phyloP scores from a whole-genome alignment of 2,329 filamentous ascomycete genomes.

The Fusarium aywerte region DNA sequence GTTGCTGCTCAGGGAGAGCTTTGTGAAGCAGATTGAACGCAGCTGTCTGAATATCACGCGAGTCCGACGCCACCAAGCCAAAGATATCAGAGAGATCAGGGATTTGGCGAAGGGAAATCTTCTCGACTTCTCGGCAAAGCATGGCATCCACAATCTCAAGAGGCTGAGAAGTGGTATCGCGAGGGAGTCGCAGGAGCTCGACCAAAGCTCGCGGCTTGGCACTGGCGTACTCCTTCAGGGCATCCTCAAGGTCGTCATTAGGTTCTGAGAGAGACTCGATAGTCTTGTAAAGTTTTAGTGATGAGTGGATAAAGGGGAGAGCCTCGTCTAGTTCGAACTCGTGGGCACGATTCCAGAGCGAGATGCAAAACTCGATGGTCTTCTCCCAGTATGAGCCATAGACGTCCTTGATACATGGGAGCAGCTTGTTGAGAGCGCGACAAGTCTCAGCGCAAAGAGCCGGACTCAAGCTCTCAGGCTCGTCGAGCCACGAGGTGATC shows the following conservation, averaged over 20 bases:
- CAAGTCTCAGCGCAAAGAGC: slow-evolving; percentile 63
- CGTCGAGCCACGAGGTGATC: slow-evolving; percentile 76
- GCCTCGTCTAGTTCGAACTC: slow-evolving; percentile 58
- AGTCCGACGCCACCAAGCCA: slow-evolving; percentile 78
- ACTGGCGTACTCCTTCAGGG: slow-evolving; percentile 69
- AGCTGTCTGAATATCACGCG: slow-evolving; percentile 78
- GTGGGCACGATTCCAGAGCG: slow-evolving; percentile 64
- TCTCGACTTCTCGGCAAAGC: slow-evolving; percentile 74
- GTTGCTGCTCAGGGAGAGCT: slow-evolving; percentile 80
- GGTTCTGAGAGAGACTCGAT: slow-evolving; percentile 74
- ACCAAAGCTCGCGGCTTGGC: slow-evolving; percentile 68
- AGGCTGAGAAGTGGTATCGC: slow-evolving; percentile 67
- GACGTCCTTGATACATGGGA: slow-evolving; percentile 81
- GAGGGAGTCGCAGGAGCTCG: slow-evolving; percentile 67
- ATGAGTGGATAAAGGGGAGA: slow-evolving; percentile 74
- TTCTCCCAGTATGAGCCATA: slow-evolving; percentile 90
- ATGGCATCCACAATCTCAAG: slow-evolving; percentile 79
- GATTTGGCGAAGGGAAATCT: slow-evolving; percentile 70
- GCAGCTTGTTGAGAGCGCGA: slow-evolving; percentile 67
- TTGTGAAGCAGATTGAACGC: slow-evolving; percentile 84
- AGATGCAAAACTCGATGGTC: slow-evolving; percentile 66
- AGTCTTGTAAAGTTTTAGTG: slow-evolving; percentile 74
- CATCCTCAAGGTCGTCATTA: slow-evolving; percentile 88
- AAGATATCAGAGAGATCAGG: slow-evolving; percentile 77
- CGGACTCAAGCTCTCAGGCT: slow-evolving; percentile 56